Base-by-base conservation (phyloP, 2,329 filamentous ascomycete genomes). In the Zasmidium angulare region DNA sequence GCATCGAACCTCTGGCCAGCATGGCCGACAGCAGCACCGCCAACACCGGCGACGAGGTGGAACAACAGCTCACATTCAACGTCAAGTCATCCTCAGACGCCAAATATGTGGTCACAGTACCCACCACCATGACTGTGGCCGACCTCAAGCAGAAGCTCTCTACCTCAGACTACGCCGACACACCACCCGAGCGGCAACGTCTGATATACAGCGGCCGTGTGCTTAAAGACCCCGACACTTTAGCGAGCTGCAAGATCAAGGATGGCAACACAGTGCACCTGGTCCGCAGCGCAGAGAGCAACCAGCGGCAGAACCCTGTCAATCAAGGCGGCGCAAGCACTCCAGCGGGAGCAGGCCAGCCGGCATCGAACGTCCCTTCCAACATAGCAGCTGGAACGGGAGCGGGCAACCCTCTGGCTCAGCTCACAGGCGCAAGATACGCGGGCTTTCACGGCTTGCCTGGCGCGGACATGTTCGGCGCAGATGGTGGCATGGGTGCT, bases 171-270 rank as follows among this genome's bases (percentile, higher is more conserved):
- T 91, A 88, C 72, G 93, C 96, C 75, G 89, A 96, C 75, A 87
- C 96, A 57, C 89, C 95, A 31, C 83, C 88, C 55, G 91, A 96
- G 72, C 86, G 92, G 68, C 93, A 98, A 79, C 90, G 95, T 62
- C 83, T 99, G 64, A 99, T 99, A 78, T 99, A 98, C 81, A 97
- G 93, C 4, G 95, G 95, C 55, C 89, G 93, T 62, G 93, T 99
- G 62, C 86, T 99, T 79, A 99, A 98, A 81, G 95, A 99, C 75
- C 86, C 89, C 60, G 93, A 99, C 69, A 88, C 89, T 0, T 80
- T 99, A 47, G 86, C 83, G 64, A 86, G 86, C 58, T 96, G 96
- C 81, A 98, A 97, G 82, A 93, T 99, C 77, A 97, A 97, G 82
- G 84, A 91, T 65, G 92, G 93, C 64, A 95, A 98, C 77, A 98